Base-by-base conservation (phyloP, 2,329 filamentous ascomycete genomes). In the Fusarium pseudocircinatum region DNA sequence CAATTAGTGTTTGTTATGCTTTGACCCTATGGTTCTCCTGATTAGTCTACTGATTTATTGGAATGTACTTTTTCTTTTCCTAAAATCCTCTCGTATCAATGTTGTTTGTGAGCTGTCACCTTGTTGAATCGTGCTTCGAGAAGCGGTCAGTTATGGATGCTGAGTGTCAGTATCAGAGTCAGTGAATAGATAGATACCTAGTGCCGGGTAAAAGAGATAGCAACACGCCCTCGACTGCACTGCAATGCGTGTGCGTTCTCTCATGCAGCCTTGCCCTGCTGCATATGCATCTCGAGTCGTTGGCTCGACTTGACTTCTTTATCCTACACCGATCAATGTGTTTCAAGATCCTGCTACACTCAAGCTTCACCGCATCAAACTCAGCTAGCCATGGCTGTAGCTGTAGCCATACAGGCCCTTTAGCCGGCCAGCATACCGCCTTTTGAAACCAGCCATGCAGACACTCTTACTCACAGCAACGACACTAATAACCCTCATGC, bases 241-340 rank as follows among this genome's bases (percentile, higher is more conserved):
- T 57, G 52, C 28, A 50, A 59, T 59, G 56, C 56, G 40, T 30
- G 34, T 63, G 50, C 61, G 37, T 40, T 43, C 54, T 49, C 54
- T 58, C 42, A 28, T 58, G 70, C 70, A 74, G 61, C 57, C 57
- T 70, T 67, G 67, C 67, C 39, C 59, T 64, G 44, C 34, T 65
- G 63, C 63, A 65, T 65, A 49, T 65, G 63, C 60, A 56, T 24
- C 43, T 36, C 54, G 36, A 57, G 50, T 52, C 47, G 47, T 47
- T 47, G 34, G 28, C 63, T 42, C 32, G 57, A 40, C 24, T 47
- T 16, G 36, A 30, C 53, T 44, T 28, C 28, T 69, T 49, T 71
- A 67, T 39, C 63, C 54, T 74, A 67, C 70, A 73, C 70, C 70
- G 70, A 63, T 73, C 66, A 65, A 60, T 57, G 22, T 71, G 66